phyloP scores from a whole-genome alignment of 768 basidiomycete genomes.

The Mycena latifolia region DNA sequence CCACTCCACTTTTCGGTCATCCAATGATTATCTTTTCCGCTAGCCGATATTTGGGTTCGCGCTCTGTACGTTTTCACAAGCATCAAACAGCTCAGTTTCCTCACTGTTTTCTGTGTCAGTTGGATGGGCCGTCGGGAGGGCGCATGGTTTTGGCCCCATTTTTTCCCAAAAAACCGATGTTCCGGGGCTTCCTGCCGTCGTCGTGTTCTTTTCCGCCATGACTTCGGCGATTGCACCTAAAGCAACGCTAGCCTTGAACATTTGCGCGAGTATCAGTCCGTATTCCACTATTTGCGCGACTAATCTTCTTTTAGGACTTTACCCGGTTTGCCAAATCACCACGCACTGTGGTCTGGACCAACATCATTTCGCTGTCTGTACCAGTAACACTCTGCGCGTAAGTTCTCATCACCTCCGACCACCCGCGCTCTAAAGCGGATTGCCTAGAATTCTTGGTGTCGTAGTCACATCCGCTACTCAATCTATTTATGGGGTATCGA shows the following conservation, averaged over 20 bases:
- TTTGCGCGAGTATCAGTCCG: conserved; percentile 25
- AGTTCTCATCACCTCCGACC: not conserved
- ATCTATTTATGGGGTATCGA: conserved; percentile 60
- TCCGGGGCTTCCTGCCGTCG: conserved; percentile 20
- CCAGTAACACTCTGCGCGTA: conserved; percentile 38
- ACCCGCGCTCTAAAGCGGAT: not conserved
- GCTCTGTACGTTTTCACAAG: conserved; percentile 28
- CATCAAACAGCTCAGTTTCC: not conserved
- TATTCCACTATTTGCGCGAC: not conserved
- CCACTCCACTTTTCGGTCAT: not conserved
- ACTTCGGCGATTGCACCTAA: conserved; percentile 37
- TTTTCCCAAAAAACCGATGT: conserved; percentile 32
- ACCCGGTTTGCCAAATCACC: conserved; percentile 40
- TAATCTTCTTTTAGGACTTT: conserved; percentile 30
- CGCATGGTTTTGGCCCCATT: conserved; percentile 38
- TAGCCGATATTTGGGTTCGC: conserved; percentile 39
- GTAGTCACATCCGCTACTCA: conserved; percentile 72
- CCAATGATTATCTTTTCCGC: not conserved
- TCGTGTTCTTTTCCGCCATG: conserved; percentile 39
- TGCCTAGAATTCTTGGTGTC: conserved; percentile 57
- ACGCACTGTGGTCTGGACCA: conserved; percentile 35
- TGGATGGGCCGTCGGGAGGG: conserved; percentile 38
- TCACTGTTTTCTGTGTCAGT: conserved; percentile 18
- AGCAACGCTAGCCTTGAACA: conserved; percentile 38
- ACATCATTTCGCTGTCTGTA: conserved; percentile 35